Evolutionary conservation across 75 land plant genomes (phyloP).

Genomic region (Gnetum montanum): DNA sequence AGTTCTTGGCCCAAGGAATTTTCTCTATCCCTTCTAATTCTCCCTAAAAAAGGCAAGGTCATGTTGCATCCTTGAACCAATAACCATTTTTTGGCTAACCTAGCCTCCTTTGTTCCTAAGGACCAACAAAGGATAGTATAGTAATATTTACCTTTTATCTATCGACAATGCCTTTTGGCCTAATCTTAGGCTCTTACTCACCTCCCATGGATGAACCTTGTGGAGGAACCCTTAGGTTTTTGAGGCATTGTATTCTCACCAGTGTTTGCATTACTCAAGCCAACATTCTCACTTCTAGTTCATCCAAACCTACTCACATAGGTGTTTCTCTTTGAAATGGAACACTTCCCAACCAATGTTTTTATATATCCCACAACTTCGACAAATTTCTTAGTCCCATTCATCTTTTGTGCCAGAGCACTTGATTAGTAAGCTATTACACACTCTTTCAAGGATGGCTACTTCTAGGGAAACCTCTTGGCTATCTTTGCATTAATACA

Average conservation of each 20-base stretch:
- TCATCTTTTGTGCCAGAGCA: background rate
- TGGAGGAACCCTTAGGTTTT: background rate
- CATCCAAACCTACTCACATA: background rate
- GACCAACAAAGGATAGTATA: constrained; percentile 24
- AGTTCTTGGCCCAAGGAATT: background rate
- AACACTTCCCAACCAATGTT: background rate
- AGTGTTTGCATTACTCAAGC: background rate
- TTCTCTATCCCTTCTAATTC: background rate
- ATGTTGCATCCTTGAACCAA: background rate
- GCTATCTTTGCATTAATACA: no score
- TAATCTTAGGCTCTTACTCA: background rate
- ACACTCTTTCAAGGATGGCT: constrained; percentile 10
- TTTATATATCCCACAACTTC: background rate
- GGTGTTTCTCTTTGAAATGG: background rate
- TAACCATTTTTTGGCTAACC: background rate
- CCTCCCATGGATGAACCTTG: background rate
- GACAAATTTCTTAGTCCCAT: background rate
- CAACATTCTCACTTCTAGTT: background rate
- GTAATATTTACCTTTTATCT: constrained; percentile 13
- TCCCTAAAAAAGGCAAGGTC: background rate
- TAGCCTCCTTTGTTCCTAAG: constrained; percentile 18
- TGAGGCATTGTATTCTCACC: background rate
- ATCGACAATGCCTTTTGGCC: background rate
- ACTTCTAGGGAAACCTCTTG: background rate
- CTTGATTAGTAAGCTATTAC: constrained; percentile 1